Conservation (phyloP, 2,329 filamentous ascomycete genomes). For the Venturia pyrina region DNA sequence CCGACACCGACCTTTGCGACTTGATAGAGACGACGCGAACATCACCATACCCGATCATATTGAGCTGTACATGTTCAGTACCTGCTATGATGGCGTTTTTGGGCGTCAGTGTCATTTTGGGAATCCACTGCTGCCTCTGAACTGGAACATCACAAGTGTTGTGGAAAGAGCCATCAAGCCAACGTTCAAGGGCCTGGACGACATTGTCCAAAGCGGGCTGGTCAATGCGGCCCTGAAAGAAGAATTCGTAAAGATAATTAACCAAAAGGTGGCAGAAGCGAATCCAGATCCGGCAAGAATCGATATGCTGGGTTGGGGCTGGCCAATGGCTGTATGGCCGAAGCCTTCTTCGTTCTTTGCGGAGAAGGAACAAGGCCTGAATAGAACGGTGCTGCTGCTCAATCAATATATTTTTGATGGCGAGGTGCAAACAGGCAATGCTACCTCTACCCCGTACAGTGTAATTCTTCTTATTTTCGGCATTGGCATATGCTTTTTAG, state of each 20-base stretch:
- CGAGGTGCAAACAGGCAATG: neutral
- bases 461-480: neutral
- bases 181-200: neutral
- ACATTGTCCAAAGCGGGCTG: neutral
- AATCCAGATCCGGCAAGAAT: neutral
- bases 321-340: neutral
- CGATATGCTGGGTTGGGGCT: neutral
- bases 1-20: neutral
- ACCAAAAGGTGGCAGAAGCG: neutral
- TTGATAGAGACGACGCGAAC: neutral
- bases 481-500: neutral
- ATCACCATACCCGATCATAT: neutral
- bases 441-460: neutral
- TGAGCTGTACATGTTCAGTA: neutral
- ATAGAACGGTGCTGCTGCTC: neutral
- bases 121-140: neutral
- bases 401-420: neutral
- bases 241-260: neutral
- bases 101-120: neutral
- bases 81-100: neutral
- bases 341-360: neutral
- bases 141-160: conserved; percentile 1
- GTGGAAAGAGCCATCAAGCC: neutral
- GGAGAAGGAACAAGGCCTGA: neutral
- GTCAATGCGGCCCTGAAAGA: neutral